Conservation (phyloP, 371 early-diverging fungal genomes). For the Syncephalastrum racemosum region DNA sequence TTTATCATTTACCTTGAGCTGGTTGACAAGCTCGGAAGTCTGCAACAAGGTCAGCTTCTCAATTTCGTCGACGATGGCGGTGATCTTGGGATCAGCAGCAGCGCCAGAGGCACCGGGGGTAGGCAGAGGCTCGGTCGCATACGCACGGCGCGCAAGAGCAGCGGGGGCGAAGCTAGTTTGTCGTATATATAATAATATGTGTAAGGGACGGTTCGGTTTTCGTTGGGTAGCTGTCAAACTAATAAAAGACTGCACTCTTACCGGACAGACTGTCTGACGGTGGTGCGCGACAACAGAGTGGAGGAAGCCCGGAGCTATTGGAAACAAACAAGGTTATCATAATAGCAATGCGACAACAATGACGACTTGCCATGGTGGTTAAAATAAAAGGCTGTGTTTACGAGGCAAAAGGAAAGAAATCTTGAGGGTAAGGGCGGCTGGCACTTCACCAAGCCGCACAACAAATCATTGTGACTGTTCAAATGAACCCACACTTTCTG, state of each 20-base stretch:
- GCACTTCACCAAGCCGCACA: too few relatives aligned
- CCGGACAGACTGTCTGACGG: constrained; percentile 39
- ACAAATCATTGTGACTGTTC: too few relatives aligned
- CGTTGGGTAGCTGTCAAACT: background rate
- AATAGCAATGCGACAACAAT: too few relatives aligned
- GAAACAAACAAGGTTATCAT: too few relatives aligned
- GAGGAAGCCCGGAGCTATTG: constrained; percentile 45
- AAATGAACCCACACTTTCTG: too few relatives aligned
- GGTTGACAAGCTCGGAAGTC: constrained; percentile 84
- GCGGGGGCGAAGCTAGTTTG: constrained; percentile 28
- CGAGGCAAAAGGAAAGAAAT: too few relatives aligned
- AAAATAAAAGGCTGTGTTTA: too few relatives aligned
- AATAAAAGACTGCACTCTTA: constrained; percentile 15
- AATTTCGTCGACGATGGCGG: constrained; percentile 87
- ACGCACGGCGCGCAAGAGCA: constrained; percentile 39
- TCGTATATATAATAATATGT: constrained; percentile 8
- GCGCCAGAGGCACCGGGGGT: constrained; percentile 57
- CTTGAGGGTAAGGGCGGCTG: too few relatives aligned
- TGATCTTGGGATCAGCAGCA: constrained; percentile 71
- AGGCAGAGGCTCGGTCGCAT: constrained; percentile 47
- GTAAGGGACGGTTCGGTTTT: constrained; percentile 3
- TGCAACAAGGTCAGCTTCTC: constrained; percentile 87
- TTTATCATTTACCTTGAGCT: constrained; percentile 72
- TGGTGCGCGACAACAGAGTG: constrained; percentile 30
- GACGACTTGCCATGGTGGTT: too few relatives aligned